Evolutionary conservation across 2,329 filamentous ascomycete species (phyloP), one percentile per base, ranked within the genome.

Genomic region (Alternaria rosae): DNA sequence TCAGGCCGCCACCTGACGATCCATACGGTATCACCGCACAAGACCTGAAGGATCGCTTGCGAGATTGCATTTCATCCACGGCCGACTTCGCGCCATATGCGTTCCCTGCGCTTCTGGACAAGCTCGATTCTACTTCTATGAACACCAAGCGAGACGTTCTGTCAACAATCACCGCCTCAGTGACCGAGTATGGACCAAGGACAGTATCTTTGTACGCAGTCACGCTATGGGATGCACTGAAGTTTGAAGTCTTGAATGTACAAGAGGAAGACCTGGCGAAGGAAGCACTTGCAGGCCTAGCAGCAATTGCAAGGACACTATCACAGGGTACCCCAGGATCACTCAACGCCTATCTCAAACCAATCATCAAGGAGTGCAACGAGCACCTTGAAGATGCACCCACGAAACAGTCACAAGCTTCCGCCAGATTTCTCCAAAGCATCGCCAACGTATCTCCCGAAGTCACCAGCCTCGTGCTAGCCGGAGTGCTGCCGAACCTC

Each of bases 141-240:
- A 90, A 89, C 74, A 89, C 89, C 17, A 91, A 91, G 85, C 85
- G 87, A 78, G 89, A 91, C 77, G 87, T 89, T 1, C 79, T 91
- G 6, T 87, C 88, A 71, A 83, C 88, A n/a, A 81, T 91, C 48
- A 82, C 83, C 42, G 85, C 87, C 3, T 90, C 87, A 62, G 83
- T 88, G 21, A 72, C 76, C n/a, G 84, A 85, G 13, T 91, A 90
- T 64, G 86, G 86, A 20, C 81, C 85, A 8, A 81, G 82, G 11
- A 88, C 86, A 0, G 82, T 91, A 26, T 87, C 87, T 8, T 83
- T 85, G 11, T 89, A 89, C 70, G 88, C 88, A 0, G 85, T 89
- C 51, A 88, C 86, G 1, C 80, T 91, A 3, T 91, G 89, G 89
- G 88, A 91, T 68, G 85, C 88, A 9, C 75, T 91, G 54, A 91